Evolutionary conservation across 768 basidiomycete species (phyloP).

Genomic region (Termitomyces sp.): DNA sequence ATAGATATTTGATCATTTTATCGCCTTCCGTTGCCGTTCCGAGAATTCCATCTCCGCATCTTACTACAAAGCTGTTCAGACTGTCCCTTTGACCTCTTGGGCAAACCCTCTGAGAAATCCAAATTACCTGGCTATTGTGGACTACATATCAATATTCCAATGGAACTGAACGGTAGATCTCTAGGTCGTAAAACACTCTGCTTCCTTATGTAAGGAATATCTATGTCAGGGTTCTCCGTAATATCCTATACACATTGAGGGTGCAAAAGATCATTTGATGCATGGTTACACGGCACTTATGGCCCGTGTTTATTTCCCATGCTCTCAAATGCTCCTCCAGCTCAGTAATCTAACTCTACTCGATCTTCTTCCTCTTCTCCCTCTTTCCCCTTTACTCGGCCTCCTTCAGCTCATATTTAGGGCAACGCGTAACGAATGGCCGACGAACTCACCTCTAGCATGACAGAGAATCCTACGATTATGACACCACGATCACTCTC

Average conservation of each 20-base stretch:
- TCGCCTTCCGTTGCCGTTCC: neutral
- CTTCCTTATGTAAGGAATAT: neutral
- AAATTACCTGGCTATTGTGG: neutral
- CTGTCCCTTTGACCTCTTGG: neutral
- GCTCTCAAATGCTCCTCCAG: conserved; percentile 11
- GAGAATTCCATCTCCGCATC: neutral
- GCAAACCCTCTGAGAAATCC: neutral
- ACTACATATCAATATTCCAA: neutral
- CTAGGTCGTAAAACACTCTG: neutral
- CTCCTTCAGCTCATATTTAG: neutral
- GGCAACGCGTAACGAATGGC: neutral
- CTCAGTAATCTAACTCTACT: neutral
- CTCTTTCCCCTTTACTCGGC: neutral
- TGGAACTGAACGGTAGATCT: neutral
- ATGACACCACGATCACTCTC: neutral
- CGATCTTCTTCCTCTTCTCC: neutral
- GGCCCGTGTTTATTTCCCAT: conserved; percentile 5
- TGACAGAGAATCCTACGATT: neutral
- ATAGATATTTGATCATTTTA: neutral
- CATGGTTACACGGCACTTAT: neutral
- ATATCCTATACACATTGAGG: too few species aligned
- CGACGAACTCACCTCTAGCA: neutral
- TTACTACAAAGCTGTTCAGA: too few species aligned
- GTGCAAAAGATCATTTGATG: neutral
- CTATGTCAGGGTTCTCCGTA: neutral